Evolutionary conservation across 148 eudicot genomes (phyloP).

Genomic region (Amaranthus hypochondriacus): DNA sequence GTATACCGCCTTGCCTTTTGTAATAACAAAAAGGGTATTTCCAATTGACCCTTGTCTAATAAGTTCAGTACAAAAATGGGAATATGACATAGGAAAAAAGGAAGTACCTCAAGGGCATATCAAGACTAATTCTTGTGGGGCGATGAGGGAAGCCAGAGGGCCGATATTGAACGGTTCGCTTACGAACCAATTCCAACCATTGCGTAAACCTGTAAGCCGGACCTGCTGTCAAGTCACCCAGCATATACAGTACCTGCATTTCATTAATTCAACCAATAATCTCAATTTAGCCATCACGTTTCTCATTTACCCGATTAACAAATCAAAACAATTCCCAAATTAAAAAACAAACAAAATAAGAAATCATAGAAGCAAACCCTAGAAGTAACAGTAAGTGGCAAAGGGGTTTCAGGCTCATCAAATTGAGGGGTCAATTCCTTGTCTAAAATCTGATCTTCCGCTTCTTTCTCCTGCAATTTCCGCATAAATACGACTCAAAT

Average conservation of each 20-base stretch:
- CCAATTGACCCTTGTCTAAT: neutral
- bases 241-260: slow-evolving; percentile 82
- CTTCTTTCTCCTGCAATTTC: slow-evolving; percentile 50
- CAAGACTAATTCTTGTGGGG: slow-evolving; percentile 32
- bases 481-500: slow-evolving; percentile 24
- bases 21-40: neutral
- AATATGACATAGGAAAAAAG: neutral
- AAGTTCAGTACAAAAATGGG: neutral
- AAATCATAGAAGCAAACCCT: slow-evolving; percentile 37
- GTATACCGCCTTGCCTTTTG: no score
- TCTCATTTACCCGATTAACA: neutral
- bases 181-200: slow-evolving; percentile 96
- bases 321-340: neutral
- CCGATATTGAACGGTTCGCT: slow-evolving; percentile 58
- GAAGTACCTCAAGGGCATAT: slow-evolving; percentile 60
- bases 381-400: slow-evolving; percentile 92
- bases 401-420: slow-evolving; percentile 65
- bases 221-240: slow-evolving; percentile 88
- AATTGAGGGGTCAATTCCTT: slow-evolving; percentile 52
- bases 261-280: slow-evolving; percentile 5
- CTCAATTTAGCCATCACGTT: neutral
- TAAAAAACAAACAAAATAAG: neutral
- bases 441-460: slow-evolving; percentile 39
- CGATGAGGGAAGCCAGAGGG: slow-evolving; percentile 77
- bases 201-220: slow-evolving; percentile 74